Evolutionary conservation across 2,329 filamentous ascomycete genomes (phyloP), one percentile per base, ranked within the genome.

Genomic region (Aulographum hederae): DNA sequence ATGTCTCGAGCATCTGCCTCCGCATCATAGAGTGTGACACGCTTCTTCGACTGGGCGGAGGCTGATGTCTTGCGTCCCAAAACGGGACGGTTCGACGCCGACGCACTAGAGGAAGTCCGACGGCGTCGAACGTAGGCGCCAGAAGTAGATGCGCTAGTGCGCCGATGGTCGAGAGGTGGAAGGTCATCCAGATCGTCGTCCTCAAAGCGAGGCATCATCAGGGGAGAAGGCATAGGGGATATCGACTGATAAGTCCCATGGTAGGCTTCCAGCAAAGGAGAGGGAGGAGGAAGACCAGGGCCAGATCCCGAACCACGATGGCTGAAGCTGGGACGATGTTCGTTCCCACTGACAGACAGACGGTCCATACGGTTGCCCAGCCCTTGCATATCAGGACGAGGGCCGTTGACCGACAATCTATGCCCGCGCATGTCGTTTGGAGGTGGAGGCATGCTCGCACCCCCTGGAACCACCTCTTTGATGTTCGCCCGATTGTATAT

Each of bases 161-260:
- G 8, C 8, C n/a, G n/a, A 8, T 25, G 21, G 21, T n/a, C n/a
- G 16, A 28, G 27, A 17, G 27, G 27, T 8, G 27, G 27, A n/a
- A 41, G 57, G 52, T 39, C 61, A 56, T 45, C 27, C 10, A 28
- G 44, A 23, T 43, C 46, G 39, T 52, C 52, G 34, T 67, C 62
- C 8, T 29, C 27, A 14, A 31, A 21, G 6, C 45, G 72, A 16
- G 52, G 61, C 16, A 85, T 59, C 43, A 69, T 59, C 35, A 69
- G 58, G 1, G 85, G 81, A 0, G 84, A 84, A 0, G 85, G 85
- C 81, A 94, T 93, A 0, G 86, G 85, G 0, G 85, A 93, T 43
- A 91, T 79, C 35, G 80, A 81, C 53, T 95, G 86, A 45, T 92
- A 95, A 1, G 85, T 93, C 25, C 86, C 86, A 38, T 76, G 78